Base-by-base conservation (phyloP, 2,329 filamentous ascomycete species). In the Cytospora schulzeri region DNA sequence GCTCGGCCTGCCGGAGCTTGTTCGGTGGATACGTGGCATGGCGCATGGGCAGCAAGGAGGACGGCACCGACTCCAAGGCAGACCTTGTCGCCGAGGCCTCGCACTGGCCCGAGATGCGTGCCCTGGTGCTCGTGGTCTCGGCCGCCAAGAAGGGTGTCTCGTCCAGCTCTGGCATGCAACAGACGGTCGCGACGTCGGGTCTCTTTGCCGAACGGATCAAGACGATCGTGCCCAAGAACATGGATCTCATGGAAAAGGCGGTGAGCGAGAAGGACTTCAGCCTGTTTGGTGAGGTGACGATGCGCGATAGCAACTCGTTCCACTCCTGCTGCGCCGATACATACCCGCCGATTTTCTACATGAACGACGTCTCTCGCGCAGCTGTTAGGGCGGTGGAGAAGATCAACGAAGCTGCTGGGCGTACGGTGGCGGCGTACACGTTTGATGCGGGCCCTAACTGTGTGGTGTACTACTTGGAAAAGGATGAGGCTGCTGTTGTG, bases 361-460 rank as follows among this genome's bases (percentile, higher is more conserved):
- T 99, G 84, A 99, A 97, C 79, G 95, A 99, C 75, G 89, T 94
- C 19, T 94, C 90, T 24, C 84, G 91, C 45, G 92, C 94, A 1
- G 93, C 94, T 7, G 92, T 99, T 66, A 85, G 92, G 60, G 88
- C 92, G 19, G 93, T 97, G 33, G 93, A 99, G 80, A 85, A 88
- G 70, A 91, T 98, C 79, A 99, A 99, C 74, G 83, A 83, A 61
- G 84, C 85, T 28, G 92, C 91, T 5, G 93, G 92, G 61, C 89
- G 88, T 79, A 88, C 86, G 0, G 85, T 98, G 22, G 93, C 92
- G 4, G 95, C 95, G 4, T 99, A 99, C 77, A 99, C 95, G 0
- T 99, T 98, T 73, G 95, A 99, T 74, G 95, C 95, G 0, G 95
- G 95, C 60, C 95, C 95, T 62, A 99, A 99, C 78, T 93, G 93